Evolutionary conservation across 257 asterid species (phyloP).

Genomic region (Jasminum sambac): DNA sequence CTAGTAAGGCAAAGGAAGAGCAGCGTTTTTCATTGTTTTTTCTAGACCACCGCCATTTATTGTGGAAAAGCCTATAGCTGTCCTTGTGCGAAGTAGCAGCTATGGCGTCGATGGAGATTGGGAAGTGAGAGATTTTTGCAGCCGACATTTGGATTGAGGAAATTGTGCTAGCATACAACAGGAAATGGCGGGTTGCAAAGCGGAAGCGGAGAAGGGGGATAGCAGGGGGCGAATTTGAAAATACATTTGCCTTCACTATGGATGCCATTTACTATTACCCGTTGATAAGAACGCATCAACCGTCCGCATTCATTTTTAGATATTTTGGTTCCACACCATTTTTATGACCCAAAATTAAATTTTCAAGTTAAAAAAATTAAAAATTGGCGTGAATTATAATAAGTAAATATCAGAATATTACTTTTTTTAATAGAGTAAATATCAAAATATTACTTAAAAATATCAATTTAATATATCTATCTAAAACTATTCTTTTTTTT

Average conservation of each 20-base stretch:
- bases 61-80: not conserved
- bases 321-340: not conserved
- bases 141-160: not conserved
- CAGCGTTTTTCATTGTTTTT: not conserved
- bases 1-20: not conserved
- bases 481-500: no score
- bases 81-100: not conserved
- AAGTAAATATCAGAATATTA: no score
- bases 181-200: not conserved
- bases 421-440: no score
- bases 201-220: not conserved
- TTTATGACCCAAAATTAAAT: no score
- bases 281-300: not conserved
- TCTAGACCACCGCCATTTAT: not conserved
- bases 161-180: not conserved
- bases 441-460: no score
- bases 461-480: no score
- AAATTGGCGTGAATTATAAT: no score
- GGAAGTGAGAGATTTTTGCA: conserved; percentile 19
- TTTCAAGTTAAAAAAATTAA: no score
- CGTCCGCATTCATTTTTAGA: not conserved
- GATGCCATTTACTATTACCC: not conserved
- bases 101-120: not conserved
- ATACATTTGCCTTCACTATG: not conserved
- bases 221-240: not conserved